A percentile compares a stretch with the other conserved stretches of the same genome.
These are phyloP conservation scores for Starmerella stigmatis DNA, from an alignment of 805 yeast genomes.

Conservation along the genomic window DNA sequence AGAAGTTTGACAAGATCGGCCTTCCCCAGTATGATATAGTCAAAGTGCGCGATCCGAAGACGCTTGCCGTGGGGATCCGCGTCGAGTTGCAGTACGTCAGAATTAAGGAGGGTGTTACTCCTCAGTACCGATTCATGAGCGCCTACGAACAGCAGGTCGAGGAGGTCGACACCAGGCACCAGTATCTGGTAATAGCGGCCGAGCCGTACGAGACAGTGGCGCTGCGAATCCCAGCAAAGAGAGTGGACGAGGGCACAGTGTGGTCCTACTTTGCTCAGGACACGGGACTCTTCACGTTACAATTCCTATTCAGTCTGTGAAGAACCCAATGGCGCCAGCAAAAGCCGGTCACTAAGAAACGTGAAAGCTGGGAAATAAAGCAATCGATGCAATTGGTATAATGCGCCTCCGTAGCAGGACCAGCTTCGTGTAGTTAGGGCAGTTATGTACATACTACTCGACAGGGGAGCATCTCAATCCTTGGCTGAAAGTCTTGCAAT, in stretches of 20 bases:
- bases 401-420: too few species aligned
- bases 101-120: constrained; percentile 38
- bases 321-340: background rate
- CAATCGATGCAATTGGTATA: too few species aligned
- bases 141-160: constrained; percentile 55
- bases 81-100: constrained; percentile 50
- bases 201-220: constrained; percentile 84
- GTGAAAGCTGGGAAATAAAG: too few species aligned
- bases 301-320: constrained; percentile 39
- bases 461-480: too few species aligned
- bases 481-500: too few species aligned
- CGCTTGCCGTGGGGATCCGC: constrained; percentile 53
- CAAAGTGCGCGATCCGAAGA: constrained; percentile 54
- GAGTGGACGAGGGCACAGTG: constrained; percentile 35
- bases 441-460: too few species aligned
- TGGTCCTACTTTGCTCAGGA: constrained; percentile 66
- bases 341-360: too few species aligned
- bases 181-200: constrained; percentile 69
- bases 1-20: constrained; percentile 44
- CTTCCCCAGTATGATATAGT: constrained; percentile 59
- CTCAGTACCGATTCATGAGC: constrained; percentile 67
- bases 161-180: constrained; percentile 40
- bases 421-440: too few species aligned
- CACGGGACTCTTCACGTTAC: constrained; percentile 51
- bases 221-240: constrained; percentile 57